Evolutionary conservation across 257 asterid species (phyloP).

Genomic region (Anisodus tanguticus): DNA sequence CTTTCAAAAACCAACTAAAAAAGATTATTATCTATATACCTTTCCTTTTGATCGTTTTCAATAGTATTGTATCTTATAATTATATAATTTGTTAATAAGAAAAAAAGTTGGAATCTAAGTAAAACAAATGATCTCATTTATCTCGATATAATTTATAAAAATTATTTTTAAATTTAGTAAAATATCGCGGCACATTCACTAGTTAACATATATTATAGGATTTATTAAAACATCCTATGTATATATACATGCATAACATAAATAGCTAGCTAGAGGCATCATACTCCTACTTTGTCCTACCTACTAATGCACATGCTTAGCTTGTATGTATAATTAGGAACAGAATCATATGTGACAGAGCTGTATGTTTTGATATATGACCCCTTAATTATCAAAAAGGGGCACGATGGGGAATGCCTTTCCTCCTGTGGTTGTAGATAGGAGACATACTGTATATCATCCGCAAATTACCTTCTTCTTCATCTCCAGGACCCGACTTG

Average conservation of each 20-base stretch:
- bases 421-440: constrained; percentile 54
- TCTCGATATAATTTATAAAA: too few species aligned
- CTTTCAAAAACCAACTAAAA: too few species aligned
- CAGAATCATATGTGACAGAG: neutral
- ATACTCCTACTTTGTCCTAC: neutral
- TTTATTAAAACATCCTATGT: neutral
- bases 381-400: constrained; percentile 48
- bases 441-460: constrained; percentile 47
- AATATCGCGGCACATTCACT: too few species aligned
- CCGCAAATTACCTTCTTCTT: constrained; percentile 7
- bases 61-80: too few species aligned
- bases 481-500: constrained; percentile 43
- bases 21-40: too few species aligned
- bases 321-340: neutral
- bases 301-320: neutral
- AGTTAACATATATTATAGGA: neutral
- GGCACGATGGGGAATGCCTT: constrained; percentile 75
- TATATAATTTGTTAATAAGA: too few species aligned
- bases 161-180: too few species aligned
- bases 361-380: too few species aligned
- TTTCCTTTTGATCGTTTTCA: too few species aligned
- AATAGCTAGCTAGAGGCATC: neutral
- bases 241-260: neutral
- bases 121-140: too few species aligned
- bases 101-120: too few species aligned